Evolutionary conservation across 805 yeast species (phyloP).

Genomic region (Candida yuanshanica): DNA sequence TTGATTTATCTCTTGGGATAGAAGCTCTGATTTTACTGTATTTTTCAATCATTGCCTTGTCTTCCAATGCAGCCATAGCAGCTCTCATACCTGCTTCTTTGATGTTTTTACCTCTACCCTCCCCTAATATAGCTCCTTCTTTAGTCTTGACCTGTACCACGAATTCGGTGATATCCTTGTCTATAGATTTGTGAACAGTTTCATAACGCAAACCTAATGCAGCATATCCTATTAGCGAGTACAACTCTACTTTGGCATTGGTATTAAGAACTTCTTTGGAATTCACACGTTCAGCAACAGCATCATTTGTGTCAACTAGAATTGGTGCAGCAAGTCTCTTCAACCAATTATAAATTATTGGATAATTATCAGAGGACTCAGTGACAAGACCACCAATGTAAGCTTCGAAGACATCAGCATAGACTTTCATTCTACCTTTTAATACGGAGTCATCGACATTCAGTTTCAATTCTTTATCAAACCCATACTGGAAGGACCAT

Average conservation of each 20-base stretch:
- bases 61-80: conserved; percentile 71
- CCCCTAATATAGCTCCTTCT: conserved; percentile 58
- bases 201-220: conserved; percentile 50
- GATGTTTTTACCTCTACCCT: conserved; percentile 61
- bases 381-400: conserved; percentile 79
- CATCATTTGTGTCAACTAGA: conserved; percentile 19
- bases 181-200: conserved; percentile 35
- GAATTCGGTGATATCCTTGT: conserved; percentile 35
- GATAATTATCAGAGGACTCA: conserved; percentile 45
- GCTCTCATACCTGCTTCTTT: conserved; percentile 82
- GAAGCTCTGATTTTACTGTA: conserved; percentile 53
- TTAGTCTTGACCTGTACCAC: conserved; percentile 63
- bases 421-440: conserved; percentile 59
- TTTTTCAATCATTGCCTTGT: conserved; percentile 55
- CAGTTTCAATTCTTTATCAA: conserved; percentile 50
- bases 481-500: conserved; percentile 64
- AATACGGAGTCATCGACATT: conserved; percentile 41
- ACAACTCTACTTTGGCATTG: conserved; percentile 73
- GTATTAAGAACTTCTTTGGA: conserved; percentile 33
- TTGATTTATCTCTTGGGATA: conserved; percentile 35
- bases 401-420: conserved; percentile 92
- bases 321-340: conserved; percentile 43
- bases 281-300: conserved; percentile 2
- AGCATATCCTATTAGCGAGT: conserved; percentile 76
- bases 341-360: conserved; percentile 53